Percentiles rank a stretch among this genome's conserved stretches.
phyloP scores from a whole-genome alignment of 2,329 filamentous ascomycete species.

The Berkeleyomyces basicola region DNA sequence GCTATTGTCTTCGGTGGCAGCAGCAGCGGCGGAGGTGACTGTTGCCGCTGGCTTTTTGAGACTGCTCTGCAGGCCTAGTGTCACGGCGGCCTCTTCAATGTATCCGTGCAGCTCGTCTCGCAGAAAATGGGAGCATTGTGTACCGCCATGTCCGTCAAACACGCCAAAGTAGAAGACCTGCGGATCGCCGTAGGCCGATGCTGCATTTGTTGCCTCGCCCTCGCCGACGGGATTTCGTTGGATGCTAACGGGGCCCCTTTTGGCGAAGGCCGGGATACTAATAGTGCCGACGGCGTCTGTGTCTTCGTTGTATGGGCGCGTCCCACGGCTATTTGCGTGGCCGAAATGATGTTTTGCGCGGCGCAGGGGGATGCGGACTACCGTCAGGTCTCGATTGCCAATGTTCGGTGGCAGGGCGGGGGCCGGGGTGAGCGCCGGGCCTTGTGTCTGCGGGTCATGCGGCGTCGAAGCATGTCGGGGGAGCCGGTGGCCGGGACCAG shows the following conservation, averaged over 20 bases:
- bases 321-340: constrained; percentile 60
- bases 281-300: constrained; percentile 88
- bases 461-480: constrained; percentile 72
- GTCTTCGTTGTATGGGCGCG: constrained; percentile 82
- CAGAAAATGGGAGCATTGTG: constrained; percentile 74
- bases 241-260: constrained; percentile 52
- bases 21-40: not conserved
- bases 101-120: constrained; percentile 74
- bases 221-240: constrained; percentile 13
- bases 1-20: constrained; percentile 1
- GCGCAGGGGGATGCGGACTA: constrained; percentile 83
- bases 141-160: constrained; percentile 89
- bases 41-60: not conserved
- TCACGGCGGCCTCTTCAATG: constrained; percentile 61
- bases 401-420: constrained; percentile 43
- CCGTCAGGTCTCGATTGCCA: constrained; percentile 60
- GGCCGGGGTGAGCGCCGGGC: constrained; percentile 24
- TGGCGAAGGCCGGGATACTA: constrained; percentile 83
- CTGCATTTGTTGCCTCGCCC: constrained; percentile 50
- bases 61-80: constrained; percentile 62
- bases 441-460: constrained; percentile 35
- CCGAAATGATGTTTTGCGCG: constrained; percentile 96
- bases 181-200: constrained; percentile 69
- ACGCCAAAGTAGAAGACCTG: constrained; percentile 96
- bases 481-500: constrained; percentile 64